These are phyloP conservation scores for Steccherinum ochraceum DNA, from an alignment of 768 basidiomycete species.

Conservation along the genomic window DNA sequence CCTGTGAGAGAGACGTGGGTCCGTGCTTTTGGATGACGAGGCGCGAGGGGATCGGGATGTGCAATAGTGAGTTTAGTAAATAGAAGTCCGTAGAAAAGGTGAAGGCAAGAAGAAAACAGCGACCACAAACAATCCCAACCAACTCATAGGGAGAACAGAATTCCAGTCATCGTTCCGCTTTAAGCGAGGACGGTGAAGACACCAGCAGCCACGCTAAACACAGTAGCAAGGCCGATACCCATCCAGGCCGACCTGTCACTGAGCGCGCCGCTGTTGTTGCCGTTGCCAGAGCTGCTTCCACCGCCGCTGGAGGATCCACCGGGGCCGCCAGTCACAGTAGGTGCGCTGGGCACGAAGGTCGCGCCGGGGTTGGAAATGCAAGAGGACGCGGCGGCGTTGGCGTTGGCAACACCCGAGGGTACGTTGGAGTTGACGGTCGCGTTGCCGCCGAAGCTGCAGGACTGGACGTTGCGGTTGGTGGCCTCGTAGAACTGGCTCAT, in stretches of 20 bases:
- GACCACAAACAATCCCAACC: no score
- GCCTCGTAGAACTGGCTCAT: constrained; percentile 75
- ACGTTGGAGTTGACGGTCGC: constrained; percentile 63
- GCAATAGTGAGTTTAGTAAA: no score
- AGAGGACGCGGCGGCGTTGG: constrained; percentile 52
- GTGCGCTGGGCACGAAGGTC: constrained; percentile 55
- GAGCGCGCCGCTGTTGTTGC: constrained; percentile 11
- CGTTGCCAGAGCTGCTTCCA: constrained; percentile 5
- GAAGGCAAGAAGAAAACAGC: no score
- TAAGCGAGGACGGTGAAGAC: constrained; percentile 15
- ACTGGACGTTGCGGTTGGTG: constrained; percentile 46
- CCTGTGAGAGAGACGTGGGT: no score
- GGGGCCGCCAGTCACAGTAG: constrained; percentile 18
- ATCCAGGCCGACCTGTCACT: constrained; percentile 6
- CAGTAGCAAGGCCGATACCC: constrained; percentile 13
- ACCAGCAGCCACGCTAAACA: constrained; percentile 17
- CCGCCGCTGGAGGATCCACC: constrained; percentile 4
- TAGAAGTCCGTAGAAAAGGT: no score
- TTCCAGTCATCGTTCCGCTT: constrained; percentile 5
- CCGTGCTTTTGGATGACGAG: no score
- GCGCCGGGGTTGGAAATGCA: constrained; percentile 61
- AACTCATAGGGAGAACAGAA: no score
- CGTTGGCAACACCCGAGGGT: constrained; percentile 41
- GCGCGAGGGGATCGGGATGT: no score
- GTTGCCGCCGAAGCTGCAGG: constrained; percentile 83